Evolutionary conservation across 306 rosid species (phyloP), one percentile per base, ranked within the genome.

Genomic region (Fragaria vesca): DNA sequence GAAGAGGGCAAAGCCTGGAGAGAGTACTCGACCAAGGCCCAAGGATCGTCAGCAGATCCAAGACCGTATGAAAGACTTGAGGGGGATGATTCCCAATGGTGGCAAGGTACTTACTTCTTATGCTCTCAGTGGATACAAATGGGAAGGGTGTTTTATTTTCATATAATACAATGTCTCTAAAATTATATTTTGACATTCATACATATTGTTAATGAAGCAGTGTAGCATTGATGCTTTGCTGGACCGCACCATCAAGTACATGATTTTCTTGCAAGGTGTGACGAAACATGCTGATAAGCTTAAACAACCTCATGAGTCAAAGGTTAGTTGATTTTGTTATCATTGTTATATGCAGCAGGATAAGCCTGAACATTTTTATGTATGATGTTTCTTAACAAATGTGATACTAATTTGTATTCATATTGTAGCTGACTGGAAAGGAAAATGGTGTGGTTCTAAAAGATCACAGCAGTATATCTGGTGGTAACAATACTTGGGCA

Each of bases 31-130:
- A 51, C 97, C 97, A 3, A 82, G 97, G 77, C 98, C 98, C 0
- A 95, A 95, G 83, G 98, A 95, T 83, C 92, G 98, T n/a, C 98
- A 95, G 80, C 93, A 85, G 84, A 92, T 95, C 85, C 98, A 95
- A 85, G 99, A 95, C 74, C 89, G 96, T 20, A 76, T 95, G 63
- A 88, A 91, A 86, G 97, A 93, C 86, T 81, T 95, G 87, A 87
- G 93, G 81, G 90, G 89, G 78, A 87, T 93, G 89, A 86, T 95
- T 81, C 97, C 99, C 46, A 81, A 80, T 26, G 91, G 91, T 51
- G 89, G 87, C 85, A 92, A 95, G 97, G 99, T 91, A 86, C 81
- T 48, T 77, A 10, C 80, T 21, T 18, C 67, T 43, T 68, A 74
- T 40, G 51, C 70, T 80, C 74, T 77, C 57, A 28, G n/a, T 38